Percentiles rank a stretch among this genome's conserved stretches.
These are phyloP conservation scores for Pseudopediastrum boryanum DNA, from an alignment of 139 green algal genomes.

Conservation along the genomic window DNA sequence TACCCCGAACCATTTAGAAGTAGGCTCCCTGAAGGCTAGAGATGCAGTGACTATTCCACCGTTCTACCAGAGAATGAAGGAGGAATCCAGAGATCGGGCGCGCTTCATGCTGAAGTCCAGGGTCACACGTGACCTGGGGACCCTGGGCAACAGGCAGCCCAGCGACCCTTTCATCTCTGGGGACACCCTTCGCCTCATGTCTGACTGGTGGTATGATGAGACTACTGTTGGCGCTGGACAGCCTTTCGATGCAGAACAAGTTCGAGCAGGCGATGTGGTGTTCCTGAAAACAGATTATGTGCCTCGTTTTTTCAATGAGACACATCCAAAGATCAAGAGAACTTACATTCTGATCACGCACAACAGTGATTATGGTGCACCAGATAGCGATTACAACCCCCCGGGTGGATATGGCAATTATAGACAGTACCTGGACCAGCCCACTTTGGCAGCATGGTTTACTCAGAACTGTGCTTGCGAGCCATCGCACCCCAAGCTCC, in stretches of 20 bases:
- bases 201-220: neutral
- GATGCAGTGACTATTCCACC: no score
- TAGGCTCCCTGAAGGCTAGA: no score
- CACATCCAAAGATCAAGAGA: neutral
- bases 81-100: no score
- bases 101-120: no score
- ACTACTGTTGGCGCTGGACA: neutral
- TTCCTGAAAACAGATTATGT: neutral
- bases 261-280: neutral
- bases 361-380: neutral
- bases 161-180: neutral
- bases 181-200: neutral
- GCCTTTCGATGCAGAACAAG: neutral
- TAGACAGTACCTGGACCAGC: neutral
- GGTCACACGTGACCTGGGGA: no score
- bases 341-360: neutral
- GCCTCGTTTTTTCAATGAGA: neutral
- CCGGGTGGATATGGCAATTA: no score
- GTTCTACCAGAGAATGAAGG: no score
- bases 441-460: neutral
- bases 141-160: no score
- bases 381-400: neutral
- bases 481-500: neutral
- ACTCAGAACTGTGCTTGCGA: neutral
- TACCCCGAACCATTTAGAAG: no score